Conservation (phyloP, 169 alveolate genomes). For the Eimeria falciformis region DNA sequence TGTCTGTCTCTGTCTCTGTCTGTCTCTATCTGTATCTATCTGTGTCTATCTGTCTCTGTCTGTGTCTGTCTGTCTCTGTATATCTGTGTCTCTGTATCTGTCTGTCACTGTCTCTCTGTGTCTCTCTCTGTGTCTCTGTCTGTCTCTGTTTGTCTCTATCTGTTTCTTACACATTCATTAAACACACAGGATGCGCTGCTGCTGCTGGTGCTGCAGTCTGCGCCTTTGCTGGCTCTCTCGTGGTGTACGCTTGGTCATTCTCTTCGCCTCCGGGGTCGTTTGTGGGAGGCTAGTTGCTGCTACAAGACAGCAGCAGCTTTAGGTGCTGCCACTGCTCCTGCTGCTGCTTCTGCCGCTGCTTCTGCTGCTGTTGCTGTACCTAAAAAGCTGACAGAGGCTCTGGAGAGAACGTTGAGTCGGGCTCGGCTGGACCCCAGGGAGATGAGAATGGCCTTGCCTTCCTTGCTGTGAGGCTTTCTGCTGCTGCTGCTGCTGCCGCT, state of each 20-base stretch:
- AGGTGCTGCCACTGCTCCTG: constrained; percentile 19
- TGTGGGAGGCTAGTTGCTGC: constrained; percentile 37
- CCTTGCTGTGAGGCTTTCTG: not conserved
- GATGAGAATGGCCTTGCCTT: constrained; percentile 13
- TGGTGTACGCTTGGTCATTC: constrained; percentile 58
- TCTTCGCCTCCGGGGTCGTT: constrained; percentile 54
- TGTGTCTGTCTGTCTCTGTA: no score
- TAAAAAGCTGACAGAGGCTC: not conserved
- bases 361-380: constrained; percentile 48
- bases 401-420: not conserved
- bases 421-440: constrained; percentile 35
- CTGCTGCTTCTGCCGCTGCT: constrained; percentile 26
- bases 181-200: no score
- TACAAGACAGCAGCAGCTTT: constrained; percentile 10
- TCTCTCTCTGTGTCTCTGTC: not conserved
- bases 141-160: no score
- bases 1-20: no score
- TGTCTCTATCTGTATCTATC: no score
- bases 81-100: no score
- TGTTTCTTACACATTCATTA: no score
- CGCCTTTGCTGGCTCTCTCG: constrained; percentile 44
- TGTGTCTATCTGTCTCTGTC: no score
- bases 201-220: constrained; percentile 32
- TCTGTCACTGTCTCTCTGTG: no score
- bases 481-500: constrained; percentile 36